Percentiles rank a stretch among this genome's conserved stretches.
Evolutionary conservation across 1,284 basidiomycete species (phyloP).

Genomic region (Agroathelia rolfsii): DNA sequence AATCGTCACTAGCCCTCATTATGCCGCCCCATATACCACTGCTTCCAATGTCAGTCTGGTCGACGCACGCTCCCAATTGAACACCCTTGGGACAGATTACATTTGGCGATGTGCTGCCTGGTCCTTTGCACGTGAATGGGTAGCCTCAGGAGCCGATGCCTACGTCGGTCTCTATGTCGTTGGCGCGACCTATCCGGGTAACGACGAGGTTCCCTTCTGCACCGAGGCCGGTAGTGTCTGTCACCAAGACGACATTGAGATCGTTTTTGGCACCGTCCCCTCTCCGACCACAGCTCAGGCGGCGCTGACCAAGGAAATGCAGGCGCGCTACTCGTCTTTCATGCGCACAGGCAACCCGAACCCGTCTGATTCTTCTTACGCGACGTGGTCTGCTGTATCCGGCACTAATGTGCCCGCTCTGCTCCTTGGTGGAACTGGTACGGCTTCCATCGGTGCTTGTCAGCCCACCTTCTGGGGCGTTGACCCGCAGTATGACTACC

Average conservation of each 20-base stretch:
- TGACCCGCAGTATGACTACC: slow-evolving; percentile 59
- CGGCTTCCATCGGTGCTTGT: slow-evolving; percentile 46
- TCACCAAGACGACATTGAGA: slow-evolving; percentile 68
- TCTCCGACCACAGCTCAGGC: slow-evolving; percentile 47
- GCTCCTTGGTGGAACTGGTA: slow-evolving; percentile 44
- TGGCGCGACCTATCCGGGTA: slow-evolving; percentile 63
- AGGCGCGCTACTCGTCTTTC: slow-evolving; percentile 61
- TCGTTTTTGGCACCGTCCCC: slow-evolving; percentile 61
- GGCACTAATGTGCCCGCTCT: slow-evolving; percentile 40
- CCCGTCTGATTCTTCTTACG: slow-evolving; percentile 23
- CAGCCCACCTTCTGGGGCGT: slow-evolving; percentile 56
- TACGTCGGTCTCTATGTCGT: slow-evolving; percentile 61
- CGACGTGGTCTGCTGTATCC: slow-evolving; percentile 43
- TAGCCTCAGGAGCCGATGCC: slow-evolving; percentile 48
- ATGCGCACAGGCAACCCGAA: slow-evolving; percentile 52
- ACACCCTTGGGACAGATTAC: slow-evolving; percentile 58
- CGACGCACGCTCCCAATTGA: slow-evolving; percentile 48
- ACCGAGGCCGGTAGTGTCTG: slow-evolving; percentile 45
- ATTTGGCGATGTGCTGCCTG: slow-evolving; percentile 63
- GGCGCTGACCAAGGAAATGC: slow-evolving; percentile 51
- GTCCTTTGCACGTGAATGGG: slow-evolving; percentile 62
- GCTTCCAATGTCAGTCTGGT: slow-evolving; percentile 19
- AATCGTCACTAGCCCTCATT: slow-evolving; percentile 40
- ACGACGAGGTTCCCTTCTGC: slow-evolving; percentile 45
- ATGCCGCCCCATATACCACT: slow-evolving; percentile 30